phyloP scores from a whole-genome alignment of 345 rosid genomes.

The Fremontodendron californicum region DNA sequence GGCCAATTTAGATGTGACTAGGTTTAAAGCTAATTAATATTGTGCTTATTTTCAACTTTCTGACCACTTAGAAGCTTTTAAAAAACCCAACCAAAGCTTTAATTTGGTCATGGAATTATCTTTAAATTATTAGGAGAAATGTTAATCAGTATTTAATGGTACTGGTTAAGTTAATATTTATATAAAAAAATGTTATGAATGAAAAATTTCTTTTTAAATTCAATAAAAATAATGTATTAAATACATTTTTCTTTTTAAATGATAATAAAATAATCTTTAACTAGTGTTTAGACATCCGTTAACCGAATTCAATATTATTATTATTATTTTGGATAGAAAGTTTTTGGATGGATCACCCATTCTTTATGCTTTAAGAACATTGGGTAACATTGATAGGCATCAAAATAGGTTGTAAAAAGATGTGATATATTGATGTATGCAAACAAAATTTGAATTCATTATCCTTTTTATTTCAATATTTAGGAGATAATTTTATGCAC shows the following conservation, averaged over 20 bases:
- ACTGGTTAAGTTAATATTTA: too few species aligned
- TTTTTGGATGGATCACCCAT: background rate
- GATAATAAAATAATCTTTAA: too few species aligned
- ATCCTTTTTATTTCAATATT: background rate
- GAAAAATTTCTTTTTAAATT: too few species aligned
- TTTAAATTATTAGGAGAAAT: too few species aligned
- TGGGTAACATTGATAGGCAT: constrained; percentile 13
- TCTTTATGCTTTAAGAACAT: constrained; percentile 9
- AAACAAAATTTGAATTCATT: background rate
- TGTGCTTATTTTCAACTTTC: background rate
- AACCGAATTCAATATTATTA: too few species aligned
- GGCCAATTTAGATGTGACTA: background rate
- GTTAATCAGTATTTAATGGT: too few species aligned
- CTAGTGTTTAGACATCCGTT: too few species aligned
- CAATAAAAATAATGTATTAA: too few species aligned
- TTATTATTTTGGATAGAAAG: background rate
- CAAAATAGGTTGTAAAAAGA: background rate
- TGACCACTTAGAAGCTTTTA: constrained; percentile 5
- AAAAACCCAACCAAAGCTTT: background rate
- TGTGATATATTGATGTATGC: constrained; percentile 10
- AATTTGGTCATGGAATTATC: background rate
- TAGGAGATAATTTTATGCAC: background rate
- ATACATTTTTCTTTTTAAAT: too few species aligned
- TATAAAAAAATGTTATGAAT: too few species aligned
- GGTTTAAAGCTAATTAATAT: background rate